These are phyloP conservation scores for Stropharia rugosoannulata DNA, from an alignment of 768 basidiomycete species.

Conservation along the genomic window DNA sequence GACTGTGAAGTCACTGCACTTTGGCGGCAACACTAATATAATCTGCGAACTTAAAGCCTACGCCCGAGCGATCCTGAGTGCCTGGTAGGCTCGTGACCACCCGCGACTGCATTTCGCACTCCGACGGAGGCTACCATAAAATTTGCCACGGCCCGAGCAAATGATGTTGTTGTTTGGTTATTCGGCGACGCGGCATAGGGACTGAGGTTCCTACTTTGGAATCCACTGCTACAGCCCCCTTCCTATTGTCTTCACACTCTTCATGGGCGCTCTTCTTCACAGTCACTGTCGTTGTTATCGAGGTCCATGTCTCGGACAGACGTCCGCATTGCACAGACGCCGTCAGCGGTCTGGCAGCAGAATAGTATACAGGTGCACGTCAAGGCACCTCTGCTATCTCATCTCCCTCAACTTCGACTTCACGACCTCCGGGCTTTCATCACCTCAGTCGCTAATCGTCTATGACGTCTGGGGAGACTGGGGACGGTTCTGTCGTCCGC, in stretches of 20 bases:
- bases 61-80: too few relatives aligned
- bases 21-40: conserved; percentile 10
- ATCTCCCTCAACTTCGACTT: conserved; percentile 10
- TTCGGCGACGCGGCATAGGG: too few relatives aligned
- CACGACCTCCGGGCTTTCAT: background rate
- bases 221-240: too few relatives aligned
- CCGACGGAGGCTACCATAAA: too few relatives aligned
- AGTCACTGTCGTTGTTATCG: conserved; percentile 3
- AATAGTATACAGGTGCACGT: conserved; percentile 2
- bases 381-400: conserved; percentile 9
- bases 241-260: too few relatives aligned
- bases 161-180: too few relatives aligned
- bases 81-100: too few relatives aligned
- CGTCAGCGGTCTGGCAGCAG: conserved; percentile 14
- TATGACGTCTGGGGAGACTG: background rate
- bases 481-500: conserved; percentile 1
- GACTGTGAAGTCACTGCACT: conserved; percentile 1
- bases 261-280: conserved; percentile 19
- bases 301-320: background rate
- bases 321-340: conserved; percentile 4
- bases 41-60: too few relatives aligned
- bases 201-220: too few relatives aligned
- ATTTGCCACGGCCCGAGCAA: too few relatives aligned
- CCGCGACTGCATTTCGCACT: too few relatives aligned
- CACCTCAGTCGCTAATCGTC: conserved; percentile 7